Percentiles rank a stretch among this genome's conserved stretches.
These are phyloP conservation scores for Coemansia sp. DNA, from an alignment of 192 early-diverging fungal genomes.

Conservation along the genomic window DNA sequence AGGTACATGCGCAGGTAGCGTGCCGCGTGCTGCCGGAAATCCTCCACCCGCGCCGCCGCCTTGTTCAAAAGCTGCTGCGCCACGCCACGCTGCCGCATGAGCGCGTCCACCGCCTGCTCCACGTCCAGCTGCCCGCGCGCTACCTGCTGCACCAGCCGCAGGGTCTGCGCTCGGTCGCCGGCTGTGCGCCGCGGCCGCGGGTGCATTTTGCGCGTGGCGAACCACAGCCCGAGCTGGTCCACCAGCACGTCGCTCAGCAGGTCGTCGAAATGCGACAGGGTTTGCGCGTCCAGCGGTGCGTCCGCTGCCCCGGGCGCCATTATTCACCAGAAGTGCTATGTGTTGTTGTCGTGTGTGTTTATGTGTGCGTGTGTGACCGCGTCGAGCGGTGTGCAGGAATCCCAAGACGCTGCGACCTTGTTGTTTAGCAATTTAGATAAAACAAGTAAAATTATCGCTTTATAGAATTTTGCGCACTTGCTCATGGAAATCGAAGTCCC, in stretches of 20 bases:
- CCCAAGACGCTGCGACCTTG: too few relatives aligned
- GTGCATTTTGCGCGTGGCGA: constrained; percentile 49
- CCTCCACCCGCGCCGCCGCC: constrained; percentile 11
- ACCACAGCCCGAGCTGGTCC: constrained; percentile 46
- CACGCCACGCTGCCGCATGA: constrained; percentile 12
- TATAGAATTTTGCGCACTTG: too few relatives aligned
- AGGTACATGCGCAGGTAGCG: constrained; percentile 67
- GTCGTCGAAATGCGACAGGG: constrained; percentile 52
- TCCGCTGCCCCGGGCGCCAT: constrained; percentile 22
- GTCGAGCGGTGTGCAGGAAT: not conserved
- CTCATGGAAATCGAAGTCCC: too few relatives aligned
- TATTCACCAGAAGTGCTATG: not conserved
- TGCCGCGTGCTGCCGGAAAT: constrained; percentile 49
- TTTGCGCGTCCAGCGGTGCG: constrained; percentile 40
- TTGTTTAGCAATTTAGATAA: too few relatives aligned
- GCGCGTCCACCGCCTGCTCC: constrained; percentile 23
- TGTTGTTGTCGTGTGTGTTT: too few relatives aligned
- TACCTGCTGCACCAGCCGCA: constrained; percentile 25
- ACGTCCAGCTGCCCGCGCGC: constrained; percentile 13
- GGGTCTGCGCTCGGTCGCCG: constrained; percentile 3
- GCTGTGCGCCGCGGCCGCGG: constrained; percentile 33
- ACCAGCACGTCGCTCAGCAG: constrained; percentile 50
- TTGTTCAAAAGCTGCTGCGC: constrained; percentile 36
- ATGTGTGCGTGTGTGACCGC: too few relatives aligned
- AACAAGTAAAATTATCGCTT: not conserved